Evolutionary conservation across 768 basidiomycete species (phyloP), one percentile per base, ranked within the genome.

Genomic region (Candolleomyces aberdarensis): DNA sequence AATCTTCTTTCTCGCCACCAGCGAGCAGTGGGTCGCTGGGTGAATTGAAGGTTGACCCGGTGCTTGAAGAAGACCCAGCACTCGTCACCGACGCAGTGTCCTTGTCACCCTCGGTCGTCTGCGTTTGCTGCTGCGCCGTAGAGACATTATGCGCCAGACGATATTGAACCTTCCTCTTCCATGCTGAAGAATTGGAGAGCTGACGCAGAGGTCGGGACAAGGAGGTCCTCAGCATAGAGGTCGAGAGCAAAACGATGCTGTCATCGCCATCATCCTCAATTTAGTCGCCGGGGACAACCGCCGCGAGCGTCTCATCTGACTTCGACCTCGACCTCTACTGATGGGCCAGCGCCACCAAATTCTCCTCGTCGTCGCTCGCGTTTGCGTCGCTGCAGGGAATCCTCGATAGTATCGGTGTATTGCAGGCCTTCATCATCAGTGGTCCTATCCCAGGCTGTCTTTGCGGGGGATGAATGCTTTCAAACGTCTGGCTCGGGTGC

Each of bases 141-240:
- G 44, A 17, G 7, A 20, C 44, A 17, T 46, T 46, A 17, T 20
- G 44, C 44, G 44, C 44, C 44, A 36, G 36, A 36, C 36, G 36
- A 11, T 46, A 20, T 20, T 13, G 44, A 17, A 20, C 19, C 4
- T 9, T 46, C 44, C 44, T 46, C 79, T 36, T 36, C 36, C 77
- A 62, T 75, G 66, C 44, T 62, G 69, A 51, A 53, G 63, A 60
- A 20, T 67, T 67, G 15, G 73, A 72, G 63, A 74, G 74, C 22
- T 68, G 70, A 53, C 75, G 73, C 59, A 64, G 61, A 40, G 66
- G 61, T 54, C 65, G 62, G 49, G 69, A 63, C 63, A 74, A 65
- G 43, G 72, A 67, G 62, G 67, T 68, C 71, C 70, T 75, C 69
- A 76, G 69, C 76, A 77, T 77, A 22, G 26, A 51, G 49, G 36